A percentile compares a stretch with the other conserved stretches of the same genome.
These are phyloP conservation scores for Globisporangium lucens DNA, from an alignment of 352 stramenopile genomes.

Conservation along the genomic window DNA sequence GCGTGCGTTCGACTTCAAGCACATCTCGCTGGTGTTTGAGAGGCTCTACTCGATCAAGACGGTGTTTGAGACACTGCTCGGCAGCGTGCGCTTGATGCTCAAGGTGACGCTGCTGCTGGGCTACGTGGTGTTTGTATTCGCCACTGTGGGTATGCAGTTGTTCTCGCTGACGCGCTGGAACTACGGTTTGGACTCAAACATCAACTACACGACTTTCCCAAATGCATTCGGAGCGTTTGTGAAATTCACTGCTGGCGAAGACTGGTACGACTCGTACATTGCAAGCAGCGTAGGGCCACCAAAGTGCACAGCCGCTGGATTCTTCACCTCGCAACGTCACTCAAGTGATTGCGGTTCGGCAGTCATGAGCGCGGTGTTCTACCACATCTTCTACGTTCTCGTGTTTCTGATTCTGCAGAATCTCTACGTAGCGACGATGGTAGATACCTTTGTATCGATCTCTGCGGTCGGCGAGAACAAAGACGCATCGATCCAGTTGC, in stretches of 20 bases:
- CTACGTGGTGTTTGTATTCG: conserved; percentile 82
- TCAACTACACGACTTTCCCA: conserved; percentile 79
- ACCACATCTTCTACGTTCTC: conserved; percentile 78
- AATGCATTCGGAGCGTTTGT: conserved; percentile 70
- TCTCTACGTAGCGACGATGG: conserved; percentile 76
- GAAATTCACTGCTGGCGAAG: conserved; percentile 79
- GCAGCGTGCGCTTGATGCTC: conserved; percentile 60
- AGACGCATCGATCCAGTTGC: conserved; percentile 47
- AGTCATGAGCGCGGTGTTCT: conserved; percentile 63
- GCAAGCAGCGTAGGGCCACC: conserved; percentile 59
- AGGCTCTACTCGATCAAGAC: conserved; percentile 62
- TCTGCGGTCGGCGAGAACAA: conserved; percentile 57
- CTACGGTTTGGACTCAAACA: conserved; percentile 65
- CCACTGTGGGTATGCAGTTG: conserved; percentile 77
- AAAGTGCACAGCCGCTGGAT: conserved; percentile 49
- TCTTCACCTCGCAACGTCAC: conserved; percentile 24
- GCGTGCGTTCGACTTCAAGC: conserved; percentile 79
- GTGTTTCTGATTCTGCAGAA: conserved; percentile 80
- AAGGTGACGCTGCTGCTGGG: conserved; percentile 81
- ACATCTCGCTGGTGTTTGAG: conserved; percentile 77
- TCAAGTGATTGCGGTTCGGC: conserved; percentile 69
- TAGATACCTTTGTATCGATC: conserved; percentile 80
- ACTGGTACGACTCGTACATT: conserved; percentile 81
- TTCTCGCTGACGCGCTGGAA: conserved; percentile 80
- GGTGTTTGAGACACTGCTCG: conserved; percentile 71